These are phyloP conservation scores for Hemisphaericaspora lyxosophila DNA, from an alignment of 1,139 yeast species.

Conservation along the genomic window DNA sequence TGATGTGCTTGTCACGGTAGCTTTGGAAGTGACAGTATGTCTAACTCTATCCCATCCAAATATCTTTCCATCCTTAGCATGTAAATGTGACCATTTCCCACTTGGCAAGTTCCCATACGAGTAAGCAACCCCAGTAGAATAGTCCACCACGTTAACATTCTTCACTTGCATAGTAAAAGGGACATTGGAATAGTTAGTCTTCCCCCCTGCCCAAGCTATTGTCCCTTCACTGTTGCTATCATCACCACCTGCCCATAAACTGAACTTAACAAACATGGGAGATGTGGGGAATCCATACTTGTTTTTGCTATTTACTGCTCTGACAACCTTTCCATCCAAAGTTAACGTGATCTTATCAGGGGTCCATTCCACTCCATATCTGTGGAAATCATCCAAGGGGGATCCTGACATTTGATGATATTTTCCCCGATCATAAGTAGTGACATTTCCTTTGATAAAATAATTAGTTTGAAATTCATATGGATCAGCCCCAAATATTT, in stretches of 20 bases:
- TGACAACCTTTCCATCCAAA: slow-evolving; percentile 28
- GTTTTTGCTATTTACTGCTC: slow-evolving; percentile 21
- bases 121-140: slow-evolving; percentile 31
- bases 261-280: slow-evolving; percentile 40
- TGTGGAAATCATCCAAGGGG: slow-evolving; percentile 26
- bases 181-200: slow-evolving; percentile 29
- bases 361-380: slow-evolving; percentile 43
- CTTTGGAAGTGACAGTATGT: background rate
- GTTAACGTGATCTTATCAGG: slow-evolving; percentile 32
- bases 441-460: slow-evolving; percentile 45
- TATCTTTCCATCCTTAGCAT: slow-evolving; percentile 14
- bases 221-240: slow-evolving; percentile 35
- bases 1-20: slow-evolving; percentile 5
- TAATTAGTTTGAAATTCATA: slow-evolving; percentile 41
- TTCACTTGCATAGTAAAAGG: slow-evolving; percentile 39
- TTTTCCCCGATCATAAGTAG: slow-evolving; percentile 42
- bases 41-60: background rate
- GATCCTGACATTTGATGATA: slow-evolving; percentile 26
- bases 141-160: slow-evolving; percentile 32
- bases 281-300: slow-evolving; percentile 36
- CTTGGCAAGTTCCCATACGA: slow-evolving; percentile 24
- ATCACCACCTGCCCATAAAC: slow-evolving; percentile 48
- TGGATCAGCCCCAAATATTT: slow-evolving; percentile 41
- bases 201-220: slow-evolving; percentile 45
- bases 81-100: slow-evolving; percentile 17